These are phyloP conservation scores for Sporothrix pallida DNA, from an alignment of 2,329 filamentous ascomycete genomes.

Conservation along the genomic window DNA sequence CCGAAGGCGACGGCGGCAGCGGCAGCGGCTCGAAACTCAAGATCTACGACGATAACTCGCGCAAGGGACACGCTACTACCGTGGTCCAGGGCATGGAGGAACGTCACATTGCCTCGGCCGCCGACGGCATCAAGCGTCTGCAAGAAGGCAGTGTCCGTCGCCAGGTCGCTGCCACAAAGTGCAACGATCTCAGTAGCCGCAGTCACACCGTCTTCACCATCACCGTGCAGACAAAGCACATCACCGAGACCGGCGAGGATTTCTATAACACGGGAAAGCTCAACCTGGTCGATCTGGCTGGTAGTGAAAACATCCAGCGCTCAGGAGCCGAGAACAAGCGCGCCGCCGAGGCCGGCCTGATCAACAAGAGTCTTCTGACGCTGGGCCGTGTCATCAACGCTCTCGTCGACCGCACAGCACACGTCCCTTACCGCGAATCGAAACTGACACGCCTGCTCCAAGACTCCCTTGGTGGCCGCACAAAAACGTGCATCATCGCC, in stretches of 20 bases:
- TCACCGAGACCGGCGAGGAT: conserved; percentile 83
- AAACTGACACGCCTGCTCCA: conserved; percentile 94
- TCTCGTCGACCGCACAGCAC: conserved; percentile 83
- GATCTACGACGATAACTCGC: conserved; percentile 89
- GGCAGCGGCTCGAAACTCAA: conserved; percentile 70
- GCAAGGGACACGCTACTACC: conserved; percentile 82
- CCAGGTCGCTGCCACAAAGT: conserved; percentile 99
- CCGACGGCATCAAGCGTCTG: conserved; percentile 85
- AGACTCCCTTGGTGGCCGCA: conserved; percentile 93
- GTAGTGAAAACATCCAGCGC: conserved; percentile 96
- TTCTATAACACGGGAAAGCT: conserved; percentile 90
- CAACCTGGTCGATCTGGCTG: conserved; percentile 94
- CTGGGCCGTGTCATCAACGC: conserved; percentile 97
- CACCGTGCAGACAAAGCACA: conserved; percentile 85
- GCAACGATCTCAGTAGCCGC: conserved; percentile 95
- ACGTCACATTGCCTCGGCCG: conserved; percentile 83
- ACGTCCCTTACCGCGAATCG: conserved; percentile 92
- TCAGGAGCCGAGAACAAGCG: conserved; percentile 98
- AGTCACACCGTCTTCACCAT: conserved; percentile 98
- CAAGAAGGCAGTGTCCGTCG: conserved; percentile 89
- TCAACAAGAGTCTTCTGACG: conserved; percentile 97
- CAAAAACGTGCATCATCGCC: conserved; percentile 98
- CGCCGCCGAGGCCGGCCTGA: conserved; percentile 90
- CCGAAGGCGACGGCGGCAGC: conserved; percentile 66
- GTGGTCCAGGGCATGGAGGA: conserved; percentile 98